These are phyloP conservation scores for Aspergillus udagawae DNA, from an alignment of 2,329 filamentous ascomycete species.

Conservation along the genomic window DNA sequence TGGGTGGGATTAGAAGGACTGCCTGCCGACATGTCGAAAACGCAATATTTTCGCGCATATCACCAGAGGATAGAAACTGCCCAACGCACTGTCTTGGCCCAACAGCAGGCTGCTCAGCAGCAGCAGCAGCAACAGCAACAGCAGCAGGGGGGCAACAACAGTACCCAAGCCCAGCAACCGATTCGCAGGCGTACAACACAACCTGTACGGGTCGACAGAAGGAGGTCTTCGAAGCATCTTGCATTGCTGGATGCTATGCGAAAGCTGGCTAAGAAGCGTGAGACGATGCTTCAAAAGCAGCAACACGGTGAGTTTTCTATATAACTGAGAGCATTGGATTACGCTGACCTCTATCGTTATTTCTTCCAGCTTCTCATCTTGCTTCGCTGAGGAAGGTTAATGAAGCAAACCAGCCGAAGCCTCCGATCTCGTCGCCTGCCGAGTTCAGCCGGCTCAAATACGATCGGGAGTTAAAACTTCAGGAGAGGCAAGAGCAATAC, in stretches of 20 bases:
- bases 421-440: slow-evolving; percentile 68
- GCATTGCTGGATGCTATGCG: slow-evolving; percentile 91
- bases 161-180: slow-evolving; percentile 51
- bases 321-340: background rate
- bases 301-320: slow-evolving; percentile 58
- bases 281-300: slow-evolving; percentile 80
- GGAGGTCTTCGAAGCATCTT: slow-evolving; percentile 80
- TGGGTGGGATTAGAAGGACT: slow-evolving; percentile 91
- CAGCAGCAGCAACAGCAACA: slow-evolving; percentile 48
- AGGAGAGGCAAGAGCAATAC: slow-evolving; percentile 55
- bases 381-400: slow-evolving; percentile 79
- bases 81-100: slow-evolving; percentile 55
- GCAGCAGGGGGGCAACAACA: slow-evolving; percentile 30
- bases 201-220: slow-evolving; percentile 79
- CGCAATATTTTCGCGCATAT: slow-evolving; percentile 84
- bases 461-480: slow-evolving; percentile 71
- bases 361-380: slow-evolving; percentile 55
- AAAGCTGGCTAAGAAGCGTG: slow-evolving; percentile 90
- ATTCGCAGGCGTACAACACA: slow-evolving; percentile 66
- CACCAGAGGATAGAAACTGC: slow-evolving; percentile 61
- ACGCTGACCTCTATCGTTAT: slow-evolving; percentile 2
- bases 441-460: slow-evolving; percentile 88
- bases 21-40: slow-evolving; percentile 90
- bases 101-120: slow-evolving; percentile 50
- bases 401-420: slow-evolving; percentile 60